Evolutionary conservation across 2,329 filamentous ascomycete species (phyloP), one percentile per base, ranked within the genome.

Genomic region (Claviceps purpurea): DNA sequence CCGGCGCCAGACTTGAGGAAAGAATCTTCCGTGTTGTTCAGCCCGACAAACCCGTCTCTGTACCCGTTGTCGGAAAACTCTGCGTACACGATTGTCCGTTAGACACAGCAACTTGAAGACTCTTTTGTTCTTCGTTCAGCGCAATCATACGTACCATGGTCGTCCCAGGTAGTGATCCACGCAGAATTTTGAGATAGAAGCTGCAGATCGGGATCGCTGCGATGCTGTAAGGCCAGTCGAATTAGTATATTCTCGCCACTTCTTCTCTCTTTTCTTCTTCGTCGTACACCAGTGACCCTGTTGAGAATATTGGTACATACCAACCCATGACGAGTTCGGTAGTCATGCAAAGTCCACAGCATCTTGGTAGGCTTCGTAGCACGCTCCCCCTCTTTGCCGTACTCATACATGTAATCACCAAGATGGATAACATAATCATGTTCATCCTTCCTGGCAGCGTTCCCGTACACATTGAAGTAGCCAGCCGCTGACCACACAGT

Each of bases 1-100:
- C 72, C 70, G 14, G 51, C 51, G 3, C 76, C 75, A 52, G 78
- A 73, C 47, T 74, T 70, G 30, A 79, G 61, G 65, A 86, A 87
- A 0, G 79, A 83, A 7, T 77, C 73, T 59, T 85, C 81, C 10
- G 78, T 84, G 63, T 87, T 87, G 63, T 81, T 82, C 24, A 84
- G 66, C 4, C 72, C 70, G 2, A 75, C 73, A 8, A 73, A 76
- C 1, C 83, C 83, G 59, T 82, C 81, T 24, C 76, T 72, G 60
- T 80, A 87, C 2, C 75, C 77, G 58, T 87, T 86, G 61, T 87
- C 75, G 5, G 78, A 74, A 24, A 85, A 76, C 65, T 69, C 77
- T 58, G 50, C 13, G 14, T 18, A 4, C 13, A 14, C 24, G 11
- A 5, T n/a, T 46, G 2, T 3, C 38, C 2, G 13, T 46, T 37